Percentiles rank a stretch among this genome's conserved stretches.
phyloP scores from a whole-genome alignment of 2,329 filamentous ascomycete genomes.

The Fusarium sp. region DNA sequence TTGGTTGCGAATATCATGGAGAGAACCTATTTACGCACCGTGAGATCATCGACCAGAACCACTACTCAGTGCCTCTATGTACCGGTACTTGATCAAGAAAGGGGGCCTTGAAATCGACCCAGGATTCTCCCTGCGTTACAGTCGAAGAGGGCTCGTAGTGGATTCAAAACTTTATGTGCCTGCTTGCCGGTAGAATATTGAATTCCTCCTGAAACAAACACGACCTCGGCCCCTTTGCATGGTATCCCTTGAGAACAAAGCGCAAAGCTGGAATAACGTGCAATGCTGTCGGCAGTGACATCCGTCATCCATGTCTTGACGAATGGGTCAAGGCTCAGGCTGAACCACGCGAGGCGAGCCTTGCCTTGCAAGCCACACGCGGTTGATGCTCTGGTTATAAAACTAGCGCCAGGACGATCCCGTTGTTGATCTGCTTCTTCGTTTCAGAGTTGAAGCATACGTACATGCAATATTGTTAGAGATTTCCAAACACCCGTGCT shows the following conservation, averaged over 20 bases:
- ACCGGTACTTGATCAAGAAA: constrained; percentile 32
- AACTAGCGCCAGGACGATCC: constrained; percentile 41
- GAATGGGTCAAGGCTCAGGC: constrained; percentile 12
- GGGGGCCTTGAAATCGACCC: constrained; percentile 4
- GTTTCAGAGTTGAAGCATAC: constrained; percentile 47
- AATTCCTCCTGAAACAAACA: constrained; percentile 35
- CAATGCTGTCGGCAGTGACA: constrained; percentile 8
- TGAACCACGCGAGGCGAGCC: constrained; percentile 30
- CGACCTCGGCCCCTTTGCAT: constrained; percentile 1
- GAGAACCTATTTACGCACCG: constrained; percentile 8
- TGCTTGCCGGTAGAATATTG: constrained; percentile 10
- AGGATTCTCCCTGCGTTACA: constrained; percentile 14
- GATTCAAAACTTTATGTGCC: constrained; percentile 9
- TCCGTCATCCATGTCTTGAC: constrained; percentile 14
- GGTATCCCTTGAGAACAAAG: constrained; percentile 16
- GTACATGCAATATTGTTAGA: constrained; percentile 31
- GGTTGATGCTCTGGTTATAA: constrained; percentile 16
- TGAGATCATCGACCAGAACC: constrained; percentile 5
- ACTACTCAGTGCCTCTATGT: constrained; percentile 1
- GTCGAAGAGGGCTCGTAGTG: constrained; percentile 4
- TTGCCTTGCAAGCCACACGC: constrained; percentile 38
- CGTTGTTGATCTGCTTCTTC: constrained; percentile 40
- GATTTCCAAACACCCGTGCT: constrained; percentile 26
- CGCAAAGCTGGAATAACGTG: not conserved
- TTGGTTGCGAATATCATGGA: constrained; percentile 14